Conservation (phyloP, 2,329 filamentous ascomycete genomes). For the Huntiella omanensis region DNA sequence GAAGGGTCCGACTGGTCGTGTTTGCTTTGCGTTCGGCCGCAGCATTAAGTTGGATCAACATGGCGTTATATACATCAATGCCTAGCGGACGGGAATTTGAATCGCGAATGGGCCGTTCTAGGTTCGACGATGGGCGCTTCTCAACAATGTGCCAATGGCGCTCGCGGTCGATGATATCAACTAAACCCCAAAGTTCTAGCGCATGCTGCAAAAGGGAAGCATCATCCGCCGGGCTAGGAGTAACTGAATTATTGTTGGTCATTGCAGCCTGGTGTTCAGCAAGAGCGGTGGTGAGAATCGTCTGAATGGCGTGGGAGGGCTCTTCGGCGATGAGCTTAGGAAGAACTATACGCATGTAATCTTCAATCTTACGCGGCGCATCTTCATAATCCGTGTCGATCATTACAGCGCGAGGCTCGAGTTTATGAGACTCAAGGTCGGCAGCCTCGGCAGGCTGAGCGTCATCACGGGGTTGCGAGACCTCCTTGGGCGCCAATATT, state of each 20-base stretch:
- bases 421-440: constrained; percentile 12
- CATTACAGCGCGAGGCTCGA: constrained; percentile 27
- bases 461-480: constrained; percentile 14
- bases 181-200: constrained; percentile 44
- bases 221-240: constrained; percentile 19
- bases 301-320: constrained; percentile 38
- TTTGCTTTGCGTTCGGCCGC: constrained; percentile 46
- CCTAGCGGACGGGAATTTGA: constrained; percentile 25
- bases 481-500: constrained; percentile 18
- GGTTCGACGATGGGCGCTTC: constrained; percentile 23
- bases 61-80: constrained; percentile 38
- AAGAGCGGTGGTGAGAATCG: constrained; percentile 34
- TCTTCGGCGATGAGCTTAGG: constrained; percentile 39
- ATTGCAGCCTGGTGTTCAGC: constrained; percentile 16
- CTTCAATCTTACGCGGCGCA: constrained; percentile 37
- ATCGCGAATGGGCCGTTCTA: constrained; percentile 30
- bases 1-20: constrained; percentile 35
- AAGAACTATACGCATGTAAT: constrained; percentile 39
- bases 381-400: constrained; percentile 44
- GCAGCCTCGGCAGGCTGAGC: not conserved
- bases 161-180: constrained; percentile 46
- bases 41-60: constrained; percentile 45
- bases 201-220: constrained; percentile 38
- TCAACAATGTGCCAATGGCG: constrained; percentile 39
- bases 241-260: constrained; percentile 19